Base-by-base conservation (phyloP, 2,329 filamentous ascomycete species). In the Colletotrichum agaves region DNA sequence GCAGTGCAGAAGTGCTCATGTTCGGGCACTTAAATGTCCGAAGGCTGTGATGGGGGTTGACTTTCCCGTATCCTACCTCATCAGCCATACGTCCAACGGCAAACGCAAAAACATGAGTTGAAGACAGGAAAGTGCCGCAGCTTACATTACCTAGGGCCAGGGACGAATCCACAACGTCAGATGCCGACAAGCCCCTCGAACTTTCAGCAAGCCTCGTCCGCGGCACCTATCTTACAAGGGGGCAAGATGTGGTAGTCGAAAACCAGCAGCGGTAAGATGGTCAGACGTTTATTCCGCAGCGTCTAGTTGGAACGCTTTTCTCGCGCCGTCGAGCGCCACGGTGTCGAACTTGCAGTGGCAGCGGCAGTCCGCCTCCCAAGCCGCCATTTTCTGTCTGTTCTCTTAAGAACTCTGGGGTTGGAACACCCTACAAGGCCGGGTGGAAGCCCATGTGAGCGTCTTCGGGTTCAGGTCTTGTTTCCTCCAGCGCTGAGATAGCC, bases 141-240 rank as follows among this genome's bases (percentile, higher is more conserved):
- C 33, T 31, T 17, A 31, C 21, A 46, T 10, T 50, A 53, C 39
- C 46, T 65, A 46, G 41, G 47, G 41, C 33, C 50, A 63, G 44
- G 27, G 11, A 50, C 23, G 46, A 63, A 27, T 12, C 23, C 43
- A 27, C 50, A 23, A 41, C 3, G 31, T 31, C 27, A 58, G 33
- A 60, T 60, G 44, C 57, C 57, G 43, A 60, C 33, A 62, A 35
- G 21, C 58, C 43, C 39, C 27, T 53, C 23, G 23, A 21, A 33
- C 35, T 52, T 49, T 50, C 17, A 44, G 31, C 60, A 61, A 43
- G 35, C 63, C 31, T 49, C 41, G 47, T 57, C 31, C 60, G 59
- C 37, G 23, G 27, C 17, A 47, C 49, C 41, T 37, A 37, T 10
- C 23, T 27, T 13, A 37, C 35, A 13, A 27, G 23, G 44, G 44